phyloP scores from a whole-genome alignment of 106 monocot species.

The Allium cepa region DNA sequence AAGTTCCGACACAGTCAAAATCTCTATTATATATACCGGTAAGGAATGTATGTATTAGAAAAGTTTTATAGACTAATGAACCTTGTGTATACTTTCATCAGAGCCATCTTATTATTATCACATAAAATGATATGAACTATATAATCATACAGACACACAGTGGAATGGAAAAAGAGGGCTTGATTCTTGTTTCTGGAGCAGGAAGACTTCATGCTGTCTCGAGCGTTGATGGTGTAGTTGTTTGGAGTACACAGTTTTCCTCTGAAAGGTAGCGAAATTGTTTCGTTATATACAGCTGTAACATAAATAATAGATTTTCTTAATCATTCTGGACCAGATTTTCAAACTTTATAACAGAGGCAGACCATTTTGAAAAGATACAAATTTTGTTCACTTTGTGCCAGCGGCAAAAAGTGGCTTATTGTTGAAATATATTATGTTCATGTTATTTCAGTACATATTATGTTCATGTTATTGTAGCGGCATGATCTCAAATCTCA shows the following conservation, averaged over 20 bases:
- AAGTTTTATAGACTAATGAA: not conserved
- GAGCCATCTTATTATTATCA: no score
- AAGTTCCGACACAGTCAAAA: conserved; percentile 39
- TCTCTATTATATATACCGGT: conserved; percentile 68
- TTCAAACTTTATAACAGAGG: no score
- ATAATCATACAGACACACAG: conserved; percentile 42
- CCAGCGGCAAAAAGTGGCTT: no score
- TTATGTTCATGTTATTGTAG: no score
- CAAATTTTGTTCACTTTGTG: no score
- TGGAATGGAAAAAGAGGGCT: conserved; percentile 45
- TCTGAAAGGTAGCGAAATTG: conserved; percentile 36
- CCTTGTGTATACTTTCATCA: not conserved
- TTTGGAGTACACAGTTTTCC: conserved; percentile 74
- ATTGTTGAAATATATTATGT: no score
- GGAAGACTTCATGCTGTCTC: conserved; percentile 78
- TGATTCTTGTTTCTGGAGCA: conserved; percentile 58
- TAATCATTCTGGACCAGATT: no score
- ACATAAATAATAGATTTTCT: no score
- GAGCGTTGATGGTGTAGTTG: conserved; percentile 70
- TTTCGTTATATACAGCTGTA: no score
- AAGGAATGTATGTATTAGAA: conserved; percentile 9
- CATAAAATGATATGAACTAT: conserved; percentile 1
- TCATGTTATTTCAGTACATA: no score
- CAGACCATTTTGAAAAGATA: no score
- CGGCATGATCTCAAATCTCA: no score